Conservation (phyloP, 805 yeast genomes). For the Novakomyces olei region DNA sequence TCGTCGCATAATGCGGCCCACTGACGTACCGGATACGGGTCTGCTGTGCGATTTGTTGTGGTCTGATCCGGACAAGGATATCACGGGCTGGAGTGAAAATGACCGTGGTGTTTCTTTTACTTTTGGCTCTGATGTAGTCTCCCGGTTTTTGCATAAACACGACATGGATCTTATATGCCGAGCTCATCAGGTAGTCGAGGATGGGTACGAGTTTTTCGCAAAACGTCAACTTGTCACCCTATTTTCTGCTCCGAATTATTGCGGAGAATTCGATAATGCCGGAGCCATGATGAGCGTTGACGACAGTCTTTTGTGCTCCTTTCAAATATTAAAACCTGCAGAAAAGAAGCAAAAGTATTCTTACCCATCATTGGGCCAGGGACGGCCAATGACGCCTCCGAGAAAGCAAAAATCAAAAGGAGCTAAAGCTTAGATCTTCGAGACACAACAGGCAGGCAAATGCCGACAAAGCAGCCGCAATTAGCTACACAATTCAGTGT, state of each 20-base stretch:
- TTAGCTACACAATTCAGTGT: too few relatives aligned
- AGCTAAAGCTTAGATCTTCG: too few relatives aligned
- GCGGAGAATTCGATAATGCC: slow-evolving; percentile 97
- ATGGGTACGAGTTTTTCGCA: slow-evolving; percentile 91
- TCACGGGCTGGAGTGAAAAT: slow-evolving; percentile 96
- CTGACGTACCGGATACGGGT: slow-evolving; percentile 90
- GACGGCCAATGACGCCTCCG: too few relatives aligned
- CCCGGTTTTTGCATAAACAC: slow-evolving; percentile 86
- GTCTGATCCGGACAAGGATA: slow-evolving; percentile 98
- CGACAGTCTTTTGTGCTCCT: slow-evolving; percentile 84
- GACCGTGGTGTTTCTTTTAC: slow-evolving; percentile 98
- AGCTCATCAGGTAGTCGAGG: slow-evolving; percentile 98
- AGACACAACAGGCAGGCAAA: too few relatives aligned
- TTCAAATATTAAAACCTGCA: slow-evolving; percentile 83
- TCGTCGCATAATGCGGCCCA: slow-evolving; percentile 97
- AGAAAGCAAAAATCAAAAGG: too few relatives aligned
- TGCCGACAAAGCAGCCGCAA: too few relatives aligned
- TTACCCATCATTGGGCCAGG: too few relatives aligned
- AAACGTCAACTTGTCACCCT: slow-evolving; percentile 89
- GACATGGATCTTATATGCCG: slow-evolving; percentile 96
- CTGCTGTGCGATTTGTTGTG: slow-evolving; percentile 85
- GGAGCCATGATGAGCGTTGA: slow-evolving; percentile 99
- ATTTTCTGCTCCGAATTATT: slow-evolving; percentile 81
- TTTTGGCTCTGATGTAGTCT: slow-evolving; percentile 98
- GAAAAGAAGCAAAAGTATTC: too few relatives aligned